Conservation (phyloP, 345 rosid species). For the Odontarrhena argentea region DNA sequence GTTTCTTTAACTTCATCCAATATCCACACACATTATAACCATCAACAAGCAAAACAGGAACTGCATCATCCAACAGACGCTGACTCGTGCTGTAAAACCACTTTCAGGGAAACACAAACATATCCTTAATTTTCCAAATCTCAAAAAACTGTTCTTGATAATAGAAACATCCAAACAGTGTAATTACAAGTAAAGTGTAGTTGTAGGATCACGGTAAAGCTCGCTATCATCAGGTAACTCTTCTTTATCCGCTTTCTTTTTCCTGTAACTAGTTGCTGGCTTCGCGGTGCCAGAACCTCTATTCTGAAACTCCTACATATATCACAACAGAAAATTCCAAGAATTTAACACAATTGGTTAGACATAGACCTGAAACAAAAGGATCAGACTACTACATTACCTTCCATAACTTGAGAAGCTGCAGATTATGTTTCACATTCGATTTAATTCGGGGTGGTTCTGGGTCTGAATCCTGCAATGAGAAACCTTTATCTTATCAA, state of each 20-base stretch:
- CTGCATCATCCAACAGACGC: slow-evolving; percentile 55
- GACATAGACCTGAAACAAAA: neutral
- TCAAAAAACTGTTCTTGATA: slow-evolving; percentile 4
- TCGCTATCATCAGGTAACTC: slow-evolving; percentile 65
- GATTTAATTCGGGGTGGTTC: slow-evolving; percentile 85
- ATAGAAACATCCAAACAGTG: slow-evolving; percentile 31
- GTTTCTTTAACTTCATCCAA: slow-evolving; percentile 89
- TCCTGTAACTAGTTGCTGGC: slow-evolving; percentile 92
- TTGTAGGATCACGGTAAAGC: slow-evolving; percentile 71
- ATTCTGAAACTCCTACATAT: slow-evolving; percentile 62
- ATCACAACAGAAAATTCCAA: neutral
- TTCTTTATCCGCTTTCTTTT: slow-evolving; percentile 71
- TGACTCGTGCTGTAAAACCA: slow-evolving; percentile 74
- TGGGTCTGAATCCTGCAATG: slow-evolving; percentile 59
- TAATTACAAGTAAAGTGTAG: slow-evolving; percentile 77
- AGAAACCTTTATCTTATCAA: neutral
- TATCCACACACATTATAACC: slow-evolving; percentile 97
- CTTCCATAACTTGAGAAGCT: slow-evolving; percentile 81
- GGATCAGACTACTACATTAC: slow-evolving; percentile 34
- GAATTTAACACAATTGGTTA: neutral
- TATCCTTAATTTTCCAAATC: slow-evolving; percentile 26
- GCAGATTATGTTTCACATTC: slow-evolving; percentile 87
- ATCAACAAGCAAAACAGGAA: slow-evolving; percentile 93
- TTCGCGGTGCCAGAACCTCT: slow-evolving; percentile 59
- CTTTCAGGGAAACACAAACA: slow-evolving; percentile 39